Base-by-base conservation (phyloP, 176 grass and related monocot genomes). In the Aegilops umbellulata region DNA sequence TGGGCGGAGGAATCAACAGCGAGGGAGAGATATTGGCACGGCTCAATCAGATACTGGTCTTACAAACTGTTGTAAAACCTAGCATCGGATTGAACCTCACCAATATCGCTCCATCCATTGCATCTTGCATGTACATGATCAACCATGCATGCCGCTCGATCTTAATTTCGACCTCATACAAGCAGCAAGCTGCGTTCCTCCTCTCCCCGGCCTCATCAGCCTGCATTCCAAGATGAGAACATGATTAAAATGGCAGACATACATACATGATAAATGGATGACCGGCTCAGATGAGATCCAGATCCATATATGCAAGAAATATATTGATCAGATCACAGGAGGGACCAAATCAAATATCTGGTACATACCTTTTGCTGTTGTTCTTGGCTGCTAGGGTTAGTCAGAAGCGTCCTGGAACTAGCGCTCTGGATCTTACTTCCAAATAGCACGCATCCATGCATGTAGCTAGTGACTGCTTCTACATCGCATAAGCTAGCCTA, bases 41-140 rank as follows among this genome's bases (percentile, higher is more conserved):
- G 95, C 95, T 98, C 95, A 98, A 98, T 98, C 95, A 81, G 87
- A 95, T 90, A 87, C 70, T 70, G 71, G 30, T 85, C 82, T 93
- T 87, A 91, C 86, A 0, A 0, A 38, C 34, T 22, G 0, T 16
- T 29, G 83, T 84, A 91, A 90, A 71, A 87, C 22, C 88, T 42
- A 84, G 44, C 77, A 82, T 95, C 93, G 79, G 95, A 98, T 95
- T 95, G 95, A 98, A 98, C 95, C 95, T 92, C 95, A 98, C 95
- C 96, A 98, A 98, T 92, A 98, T 95, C 96, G 88, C 95, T 97
- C 88, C 83, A 78, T 74, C 75, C 84, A 80, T 76, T 66, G 60
- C 60, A 22, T 38, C 76, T 76, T 66, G 60, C 60, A 22, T 38
- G 36, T 27, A 46, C 8, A 30, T 55, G 9, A 79, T 67, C 55